Evolutionary conservation across 805 yeast genomes (phyloP).

Genomic region (Torulaspora franciscae): DNA sequence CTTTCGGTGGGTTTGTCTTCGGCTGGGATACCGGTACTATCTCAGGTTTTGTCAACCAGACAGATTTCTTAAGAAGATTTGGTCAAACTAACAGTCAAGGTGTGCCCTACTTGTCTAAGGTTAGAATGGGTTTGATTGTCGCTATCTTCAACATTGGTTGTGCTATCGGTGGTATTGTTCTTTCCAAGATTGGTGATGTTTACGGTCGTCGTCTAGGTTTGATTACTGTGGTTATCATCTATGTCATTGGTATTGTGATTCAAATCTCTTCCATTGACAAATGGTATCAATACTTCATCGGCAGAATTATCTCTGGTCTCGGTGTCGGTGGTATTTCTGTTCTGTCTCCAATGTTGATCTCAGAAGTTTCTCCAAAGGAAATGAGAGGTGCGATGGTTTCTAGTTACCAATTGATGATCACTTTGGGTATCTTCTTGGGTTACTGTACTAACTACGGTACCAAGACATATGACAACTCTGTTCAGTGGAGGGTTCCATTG

Average conservation of each 20-base stretch:
- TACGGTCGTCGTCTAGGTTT: conserved; percentile 64
- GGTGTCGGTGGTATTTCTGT: conserved; percentile 78
- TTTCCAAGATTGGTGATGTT: conserved; percentile 56
- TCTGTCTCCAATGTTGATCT: conserved; percentile 65
- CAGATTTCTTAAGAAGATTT: conserved; percentile 27
- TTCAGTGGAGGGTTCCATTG: conserved; percentile 73
- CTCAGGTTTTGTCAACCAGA: conserved; percentile 59
- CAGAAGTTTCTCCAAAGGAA: conserved; percentile 39
- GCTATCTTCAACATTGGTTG: conserved; percentile 69
- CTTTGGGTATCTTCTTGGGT: conserved; percentile 73
- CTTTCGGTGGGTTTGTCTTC: conserved; percentile 73
- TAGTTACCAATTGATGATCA: conserved; percentile 67
- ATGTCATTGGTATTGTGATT: conserved; percentile 62
- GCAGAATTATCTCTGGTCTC: conserved; percentile 65
- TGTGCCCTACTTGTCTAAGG: conserved; percentile 24
- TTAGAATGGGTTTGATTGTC: conserved; percentile 28
- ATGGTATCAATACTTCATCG: conserved; percentile 72
- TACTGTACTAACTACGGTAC: conserved; percentile 70
- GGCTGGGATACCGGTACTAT: conserved; percentile 83
- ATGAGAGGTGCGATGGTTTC: conserved; percentile 72
- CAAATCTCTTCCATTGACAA: conserved; percentile 53
- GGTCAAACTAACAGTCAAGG: conserved; percentile 23
- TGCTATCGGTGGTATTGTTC: conserved; percentile 64
- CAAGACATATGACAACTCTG: conserved; percentile 39
- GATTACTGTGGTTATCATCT: conserved; percentile 54